Evolutionary conservation across 1,284 basidiomycete genomes (phyloP).

Genomic region (Austroboletus rostrupii): DNA sequence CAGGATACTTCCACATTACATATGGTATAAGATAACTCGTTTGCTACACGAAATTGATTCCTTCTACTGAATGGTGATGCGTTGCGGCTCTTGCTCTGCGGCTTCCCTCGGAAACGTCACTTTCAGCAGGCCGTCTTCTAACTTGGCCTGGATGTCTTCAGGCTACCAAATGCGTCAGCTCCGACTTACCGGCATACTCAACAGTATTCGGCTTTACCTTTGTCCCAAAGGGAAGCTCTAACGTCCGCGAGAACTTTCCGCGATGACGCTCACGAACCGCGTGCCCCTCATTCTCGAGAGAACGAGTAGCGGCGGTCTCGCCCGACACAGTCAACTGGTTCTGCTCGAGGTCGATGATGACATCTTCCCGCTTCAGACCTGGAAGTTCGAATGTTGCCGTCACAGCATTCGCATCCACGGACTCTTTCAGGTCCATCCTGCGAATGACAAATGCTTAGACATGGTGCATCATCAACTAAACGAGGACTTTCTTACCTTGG

Average conservation of each 20-base stretch:
- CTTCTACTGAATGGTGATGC: slow-evolving; percentile 7
- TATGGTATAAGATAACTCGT: no score
- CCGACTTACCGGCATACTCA: neutral
- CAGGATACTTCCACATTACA: no score
- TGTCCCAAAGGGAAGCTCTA: neutral
- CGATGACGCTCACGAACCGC: slow-evolving; percentile 33
- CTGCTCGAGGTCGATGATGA: slow-evolving; percentile 36
- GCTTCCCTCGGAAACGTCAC: slow-evolving; percentile 2
- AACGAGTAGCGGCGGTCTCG: slow-evolving; percentile 22
- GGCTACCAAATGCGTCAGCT: neutral
- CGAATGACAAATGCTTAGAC: neutral
- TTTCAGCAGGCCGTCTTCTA: neutral
- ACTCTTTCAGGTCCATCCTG: neutral
- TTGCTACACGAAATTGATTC: no score
- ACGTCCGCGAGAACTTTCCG: neutral
- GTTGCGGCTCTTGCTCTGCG: neutral
- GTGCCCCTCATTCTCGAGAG: slow-evolving; percentile 32
- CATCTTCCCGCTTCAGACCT: slow-evolving; percentile 38
- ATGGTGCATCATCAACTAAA: neutral
- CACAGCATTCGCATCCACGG: slow-evolving; percentile 29
- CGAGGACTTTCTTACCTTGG: neutral
- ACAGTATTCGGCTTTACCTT: neutral
- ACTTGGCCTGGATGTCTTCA: neutral
- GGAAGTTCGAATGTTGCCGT: slow-evolving; percentile 41
- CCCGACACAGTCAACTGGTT: slow-evolving; percentile 36